Evolutionary conservation across 441 rosid species (phyloP).

Genomic region (Pelargonium australe): DNA sequence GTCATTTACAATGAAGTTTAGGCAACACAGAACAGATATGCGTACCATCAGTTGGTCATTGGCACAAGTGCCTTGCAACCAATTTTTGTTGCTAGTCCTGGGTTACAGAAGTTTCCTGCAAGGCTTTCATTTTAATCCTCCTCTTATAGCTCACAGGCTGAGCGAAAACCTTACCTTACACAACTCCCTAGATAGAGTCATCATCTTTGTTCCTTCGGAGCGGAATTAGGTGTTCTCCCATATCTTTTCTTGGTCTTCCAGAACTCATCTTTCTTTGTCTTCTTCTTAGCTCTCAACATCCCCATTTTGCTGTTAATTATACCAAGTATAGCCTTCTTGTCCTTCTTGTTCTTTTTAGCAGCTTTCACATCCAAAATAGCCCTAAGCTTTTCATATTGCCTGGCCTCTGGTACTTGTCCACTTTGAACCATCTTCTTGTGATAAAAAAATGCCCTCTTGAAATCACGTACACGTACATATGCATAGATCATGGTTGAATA

Average conservation of each 20-base stretch:
- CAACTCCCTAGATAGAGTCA: slow-evolving; percentile 3
- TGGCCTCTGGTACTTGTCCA: slow-evolving; percentile 64
- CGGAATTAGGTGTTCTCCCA: slow-evolving; percentile 21
- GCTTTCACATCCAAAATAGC: slow-evolving; percentile 67
- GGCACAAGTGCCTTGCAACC: neutral
- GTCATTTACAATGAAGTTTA: neutral
- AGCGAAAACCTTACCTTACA: neutral
- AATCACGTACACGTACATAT: slow-evolving; percentile 73
- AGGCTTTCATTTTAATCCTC: neutral
- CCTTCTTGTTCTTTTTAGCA: slow-evolving; percentile 50
- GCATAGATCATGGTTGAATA: slow-evolving; percentile 84
- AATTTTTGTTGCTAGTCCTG: neutral
- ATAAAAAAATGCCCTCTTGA: slow-evolving; percentile 78
- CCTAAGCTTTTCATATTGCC: slow-evolving; percentile 75
- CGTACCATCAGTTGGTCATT: neutral
- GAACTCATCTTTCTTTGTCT: slow-evolving; percentile 77
- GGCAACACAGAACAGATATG: neutral
- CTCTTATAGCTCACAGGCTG: neutral
- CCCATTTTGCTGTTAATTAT: slow-evolving; percentile 69
- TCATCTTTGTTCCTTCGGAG: slow-evolving; percentile 9
- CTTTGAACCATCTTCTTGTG: slow-evolving; percentile 85
- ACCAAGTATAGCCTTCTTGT: slow-evolving; percentile 73
- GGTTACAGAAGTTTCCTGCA: neutral
- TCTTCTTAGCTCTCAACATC: slow-evolving; percentile 44
- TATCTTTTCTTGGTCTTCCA: slow-evolving; percentile 65